A percentile compares a stretch with the other conserved stretches of the same genome.
These are phyloP conservation scores for Lodderomyces margitis DNA, from an alignment of 1,139 yeast genomes.

Conservation along the genomic window DNA sequence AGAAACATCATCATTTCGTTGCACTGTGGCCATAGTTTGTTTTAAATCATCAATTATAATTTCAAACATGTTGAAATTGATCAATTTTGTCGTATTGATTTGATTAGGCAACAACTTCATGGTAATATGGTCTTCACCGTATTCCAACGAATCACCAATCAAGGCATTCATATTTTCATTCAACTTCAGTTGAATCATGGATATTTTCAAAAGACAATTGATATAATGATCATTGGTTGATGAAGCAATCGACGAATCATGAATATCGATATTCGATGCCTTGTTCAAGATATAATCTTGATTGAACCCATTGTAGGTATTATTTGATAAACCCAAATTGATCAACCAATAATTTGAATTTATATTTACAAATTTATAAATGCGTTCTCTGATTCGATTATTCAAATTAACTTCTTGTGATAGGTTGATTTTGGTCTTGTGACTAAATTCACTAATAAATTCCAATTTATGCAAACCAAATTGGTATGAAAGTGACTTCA, in stretches of 20 bases:
- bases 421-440: constrained; percentile 38
- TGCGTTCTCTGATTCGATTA: constrained; percentile 40
- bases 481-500: constrained; percentile 42
- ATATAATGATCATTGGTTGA: constrained; percentile 30
- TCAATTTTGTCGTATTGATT: constrained; percentile 29
- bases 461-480: constrained; percentile 46
- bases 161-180: constrained; percentile 40
- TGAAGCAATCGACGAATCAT: constrained; percentile 13
- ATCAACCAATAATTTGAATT: constrained; percentile 48
- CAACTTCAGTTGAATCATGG: constrained; percentile 42
- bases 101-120: constrained; percentile 18
- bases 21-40: constrained; percentile 10
- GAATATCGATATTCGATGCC: constrained; percentile 30
- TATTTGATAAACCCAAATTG: constrained; percentile 39
- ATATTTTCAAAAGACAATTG: constrained; percentile 39
- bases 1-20: neutral
- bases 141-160: constrained; percentile 18
- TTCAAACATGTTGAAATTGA: constrained; percentile 46
- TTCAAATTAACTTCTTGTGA: constrained; percentile 34
- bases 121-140: constrained; percentile 8
- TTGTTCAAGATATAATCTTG: constrained; percentile 44
- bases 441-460: constrained; percentile 45
- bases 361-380: constrained; percentile 44
- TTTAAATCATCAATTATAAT: constrained; percentile 36
- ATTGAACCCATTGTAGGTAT: constrained; percentile 39